Evolutionary conservation across 345 rosid species (phyloP).

Genomic region (Gossypium ekmanianum): DNA sequence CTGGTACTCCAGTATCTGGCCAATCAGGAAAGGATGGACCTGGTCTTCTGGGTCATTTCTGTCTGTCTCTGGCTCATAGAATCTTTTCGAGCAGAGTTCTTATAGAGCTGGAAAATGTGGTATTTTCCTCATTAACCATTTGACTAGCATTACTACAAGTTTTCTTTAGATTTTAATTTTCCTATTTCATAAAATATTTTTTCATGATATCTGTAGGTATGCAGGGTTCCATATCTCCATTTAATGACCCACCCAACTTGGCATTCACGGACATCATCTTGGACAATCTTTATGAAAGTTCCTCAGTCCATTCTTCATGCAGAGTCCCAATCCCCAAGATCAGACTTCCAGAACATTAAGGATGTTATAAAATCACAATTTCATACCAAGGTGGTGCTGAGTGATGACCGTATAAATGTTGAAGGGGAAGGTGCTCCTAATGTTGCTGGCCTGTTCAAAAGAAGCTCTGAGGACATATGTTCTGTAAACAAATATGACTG

Average conservation of each 20-base stretch:
- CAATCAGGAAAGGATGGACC: slow-evolving; percentile 48
- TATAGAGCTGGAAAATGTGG: slow-evolving; percentile 74
- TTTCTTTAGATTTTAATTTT: slow-evolving; percentile 9
- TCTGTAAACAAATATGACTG: slow-evolving; percentile 77
- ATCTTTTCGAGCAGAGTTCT: slow-evolving; percentile 73
- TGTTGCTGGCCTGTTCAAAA: slow-evolving; percentile 65
- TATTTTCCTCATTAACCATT: slow-evolving; percentile 29
- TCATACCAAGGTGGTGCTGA: slow-evolving; percentile 71
- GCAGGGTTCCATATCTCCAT: slow-evolving; percentile 79
- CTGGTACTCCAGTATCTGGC: slow-evolving; percentile 38
- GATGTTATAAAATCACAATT: slow-evolving; percentile 58
- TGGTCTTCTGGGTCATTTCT: slow-evolving; percentile 81
- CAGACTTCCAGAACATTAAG: slow-evolving; percentile 40
- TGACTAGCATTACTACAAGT: slow-evolving; percentile 1
- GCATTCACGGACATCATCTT: slow-evolving; percentile 88
- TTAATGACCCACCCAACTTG: slow-evolving; percentile 88
- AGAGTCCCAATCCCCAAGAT: slow-evolving; percentile 31
- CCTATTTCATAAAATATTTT: background rate
- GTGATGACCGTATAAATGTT: slow-evolving; percentile 63
- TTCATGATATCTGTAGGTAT: slow-evolving; percentile 42
- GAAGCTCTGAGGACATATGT: slow-evolving; percentile 56
- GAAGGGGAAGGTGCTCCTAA: slow-evolving; percentile 95
- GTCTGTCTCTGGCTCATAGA: slow-evolving; percentile 82
- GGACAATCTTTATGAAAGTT: slow-evolving; percentile 78
- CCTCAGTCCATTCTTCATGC: slow-evolving; percentile 68